Percentiles rank a stretch among this genome's conserved stretches.
Conservation (phyloP, 306 rosid species). For the Prunus padus region DNA sequence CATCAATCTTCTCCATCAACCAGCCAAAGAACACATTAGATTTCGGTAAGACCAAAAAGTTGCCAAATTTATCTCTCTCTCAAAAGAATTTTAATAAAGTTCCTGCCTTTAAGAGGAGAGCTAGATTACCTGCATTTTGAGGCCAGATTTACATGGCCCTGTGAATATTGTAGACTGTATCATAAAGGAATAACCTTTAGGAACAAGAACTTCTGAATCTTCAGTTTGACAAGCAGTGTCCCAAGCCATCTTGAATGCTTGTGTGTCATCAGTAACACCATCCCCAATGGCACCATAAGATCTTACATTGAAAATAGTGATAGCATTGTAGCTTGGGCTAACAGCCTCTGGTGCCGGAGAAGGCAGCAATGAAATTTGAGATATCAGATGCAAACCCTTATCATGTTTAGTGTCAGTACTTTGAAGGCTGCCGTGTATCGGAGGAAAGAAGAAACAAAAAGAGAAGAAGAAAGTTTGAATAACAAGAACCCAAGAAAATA, state of each 20-base stretch:
- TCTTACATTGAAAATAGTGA: constrained; percentile 35
- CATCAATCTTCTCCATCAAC: constrained; percentile 39
- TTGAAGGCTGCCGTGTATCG: constrained; percentile 12
- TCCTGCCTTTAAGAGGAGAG: neutral
- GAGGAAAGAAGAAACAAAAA: constrained; percentile 16
- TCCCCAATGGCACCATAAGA: constrained; percentile 66
- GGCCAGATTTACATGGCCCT: constrained; percentile 44
- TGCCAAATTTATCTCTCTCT: too few species aligned
- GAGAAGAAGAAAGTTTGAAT: constrained; percentile 4
- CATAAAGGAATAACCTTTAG: constrained; percentile 41
- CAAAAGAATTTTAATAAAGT: too few species aligned
- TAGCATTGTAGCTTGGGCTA: constrained; percentile 12
- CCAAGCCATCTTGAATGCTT: constrained; percentile 64
- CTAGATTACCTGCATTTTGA: constrained; percentile 34
- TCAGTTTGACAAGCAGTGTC: constrained; percentile 54
- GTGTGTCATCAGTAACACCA: constrained; percentile 55
- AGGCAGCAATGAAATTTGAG: constrained; percentile 33
- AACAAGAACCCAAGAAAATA: neutral
- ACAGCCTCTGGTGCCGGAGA: constrained; percentile 24
- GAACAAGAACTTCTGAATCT: constrained; percentile 42
- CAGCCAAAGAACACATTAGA: constrained; percentile 7
- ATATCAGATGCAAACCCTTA: neutral
- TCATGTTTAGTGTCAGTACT: neutral
- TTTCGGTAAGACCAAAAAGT: too few species aligned
- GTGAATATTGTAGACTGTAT: constrained; percentile 42